Evolutionary conservation across 495 filamentous ascomycete species (phyloP).

Genomic region (Wilcoxina mikolae): DNA sequence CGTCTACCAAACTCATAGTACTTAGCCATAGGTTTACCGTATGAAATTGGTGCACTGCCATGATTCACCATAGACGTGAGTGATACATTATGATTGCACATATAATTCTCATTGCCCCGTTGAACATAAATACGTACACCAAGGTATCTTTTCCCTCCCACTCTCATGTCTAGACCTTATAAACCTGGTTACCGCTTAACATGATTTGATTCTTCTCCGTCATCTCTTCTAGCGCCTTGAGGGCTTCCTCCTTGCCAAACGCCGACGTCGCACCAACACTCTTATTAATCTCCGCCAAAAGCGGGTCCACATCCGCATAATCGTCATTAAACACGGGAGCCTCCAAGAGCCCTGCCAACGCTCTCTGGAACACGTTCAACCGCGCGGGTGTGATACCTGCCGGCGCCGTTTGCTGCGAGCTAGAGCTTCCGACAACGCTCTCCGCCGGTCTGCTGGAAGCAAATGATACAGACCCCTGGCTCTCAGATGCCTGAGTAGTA

Average conservation of each 20-base stretch:
- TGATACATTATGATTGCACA: too few species aligned
- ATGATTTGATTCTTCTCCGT: slow-evolving; percentile 78
- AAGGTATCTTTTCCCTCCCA: too few species aligned
- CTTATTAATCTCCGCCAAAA: slow-evolving; percentile 68
- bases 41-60: too few species aligned
- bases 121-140: too few species aligned
- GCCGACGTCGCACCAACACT: slow-evolving; percentile 39
- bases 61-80: too few species aligned
- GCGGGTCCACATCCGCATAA: slow-evolving; percentile 52
- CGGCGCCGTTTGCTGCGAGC: slow-evolving; percentile 24
- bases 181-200: slow-evolving; percentile 32
- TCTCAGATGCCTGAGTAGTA: not conserved
- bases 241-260: slow-evolving; percentile 59
- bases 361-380: slow-evolving; percentile 57
- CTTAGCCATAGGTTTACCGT: too few species aligned
- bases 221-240: slow-evolving; percentile 63
- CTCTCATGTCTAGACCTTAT: slow-evolving; percentile 6
- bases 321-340: slow-evolving; percentile 67
- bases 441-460: not conserved
- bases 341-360: slow-evolving; percentile 67
- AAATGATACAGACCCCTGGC: not conserved
- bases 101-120: too few species aligned
- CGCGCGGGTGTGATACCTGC: slow-evolving; percentile 31
- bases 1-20: too few species aligned
- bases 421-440: not conserved